These are phyloP conservation scores for Batkoa obscura DNA, from an alignment of 371 early-diverging fungal genomes.

Conservation along the genomic window DNA sequence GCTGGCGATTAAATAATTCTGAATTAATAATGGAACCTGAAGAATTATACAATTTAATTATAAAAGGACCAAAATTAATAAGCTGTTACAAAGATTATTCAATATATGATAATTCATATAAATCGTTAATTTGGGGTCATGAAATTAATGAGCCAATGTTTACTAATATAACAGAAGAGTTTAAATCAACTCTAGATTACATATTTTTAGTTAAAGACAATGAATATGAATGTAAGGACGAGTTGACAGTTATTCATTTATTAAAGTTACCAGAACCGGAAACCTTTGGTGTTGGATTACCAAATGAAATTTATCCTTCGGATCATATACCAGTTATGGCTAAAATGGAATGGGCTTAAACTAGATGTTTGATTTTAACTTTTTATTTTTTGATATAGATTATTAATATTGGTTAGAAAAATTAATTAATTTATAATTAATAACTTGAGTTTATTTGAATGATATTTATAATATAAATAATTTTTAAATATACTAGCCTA, in stretches of 20 bases:
- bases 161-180: neutral
- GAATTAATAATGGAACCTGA: neutral
- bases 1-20: neutral
- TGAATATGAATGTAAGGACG: too few species aligned
- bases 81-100: neutral
- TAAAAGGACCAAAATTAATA: neutral
- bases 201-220: neutral
- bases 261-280: neutral
- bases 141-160: neutral
- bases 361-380: too few species aligned
- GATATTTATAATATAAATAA: too few species aligned
- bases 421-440: too few species aligned
- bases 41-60: neutral
- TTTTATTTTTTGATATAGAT: too few species aligned
- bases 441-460: too few species aligned
- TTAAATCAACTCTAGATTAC: constrained; percentile 1
- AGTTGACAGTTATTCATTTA: neutral
- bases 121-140: neutral
- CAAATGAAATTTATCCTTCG: neutral
- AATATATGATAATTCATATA: neutral
- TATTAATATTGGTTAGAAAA: too few species aligned
- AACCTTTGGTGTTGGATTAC: neutral
- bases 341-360: too few species aligned
- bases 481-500: too few species aligned
- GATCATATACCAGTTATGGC: neutral